Evolutionary conservation across 179 eudicot genomes (phyloP).

Genomic region (Carnegiea gigantea): DNA sequence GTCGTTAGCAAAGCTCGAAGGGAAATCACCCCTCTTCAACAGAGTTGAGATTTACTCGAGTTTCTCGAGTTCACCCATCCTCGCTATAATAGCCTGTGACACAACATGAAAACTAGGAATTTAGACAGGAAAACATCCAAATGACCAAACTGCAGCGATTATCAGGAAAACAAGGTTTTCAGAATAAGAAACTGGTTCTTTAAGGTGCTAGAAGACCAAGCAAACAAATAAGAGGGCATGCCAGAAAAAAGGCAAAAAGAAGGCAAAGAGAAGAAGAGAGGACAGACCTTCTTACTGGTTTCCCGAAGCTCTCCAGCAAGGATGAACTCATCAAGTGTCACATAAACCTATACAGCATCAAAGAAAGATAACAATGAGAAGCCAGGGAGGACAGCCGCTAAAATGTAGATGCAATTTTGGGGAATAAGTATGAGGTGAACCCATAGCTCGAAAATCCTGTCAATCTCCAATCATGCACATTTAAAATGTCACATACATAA

Average conservation of each 20-base stretch:
- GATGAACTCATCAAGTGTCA: slow-evolving; percentile 85
- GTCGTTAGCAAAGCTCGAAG: not conserved
- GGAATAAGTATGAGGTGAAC: not conserved
- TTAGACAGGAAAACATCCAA: not conserved
- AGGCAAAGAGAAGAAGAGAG: not conserved
- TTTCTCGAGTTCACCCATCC: slow-evolving; percentile 96
- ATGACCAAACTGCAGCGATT: not conserved
- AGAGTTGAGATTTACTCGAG: slow-evolving; percentile 50
- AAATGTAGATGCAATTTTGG: not conserved
- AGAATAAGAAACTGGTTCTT: not conserved
- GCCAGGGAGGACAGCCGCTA: not conserved
- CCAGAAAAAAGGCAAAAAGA: not conserved
- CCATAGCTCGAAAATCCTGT: not conserved
- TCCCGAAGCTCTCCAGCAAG: slow-evolving; percentile 95
- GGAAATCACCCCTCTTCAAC: not conserved
- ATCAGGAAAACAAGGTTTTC: not conserved
- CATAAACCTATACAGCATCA: slow-evolving; percentile 49
- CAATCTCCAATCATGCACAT: not conserved
- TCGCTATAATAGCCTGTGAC: slow-evolving; percentile 78
- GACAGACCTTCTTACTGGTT: slow-evolving; percentile 75
- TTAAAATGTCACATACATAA: not conserved
- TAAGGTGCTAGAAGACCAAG: not conserved
- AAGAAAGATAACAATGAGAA: not conserved
- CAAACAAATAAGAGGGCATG: not conserved
- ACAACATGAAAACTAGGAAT: not conserved